A percentile compares a stretch with the other conserved stretches of the same genome.
These are phyloP conservation scores for Blastobotrys raffinosifermentans DNA, from an alignment of 1,139 yeast species.

Conservation along the genomic window DNA sequence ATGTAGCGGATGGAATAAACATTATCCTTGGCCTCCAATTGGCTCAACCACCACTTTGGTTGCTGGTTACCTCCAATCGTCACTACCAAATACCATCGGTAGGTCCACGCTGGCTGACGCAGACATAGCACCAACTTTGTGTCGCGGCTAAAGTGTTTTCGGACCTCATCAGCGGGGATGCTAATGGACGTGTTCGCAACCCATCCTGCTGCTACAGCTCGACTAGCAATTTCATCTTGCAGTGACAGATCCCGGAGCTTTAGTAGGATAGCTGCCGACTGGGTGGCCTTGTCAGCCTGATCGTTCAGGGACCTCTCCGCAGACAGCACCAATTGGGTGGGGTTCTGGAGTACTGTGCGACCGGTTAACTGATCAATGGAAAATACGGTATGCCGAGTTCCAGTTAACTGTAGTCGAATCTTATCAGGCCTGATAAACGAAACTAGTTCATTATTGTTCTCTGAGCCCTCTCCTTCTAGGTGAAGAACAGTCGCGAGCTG, in stretches of 20 bases:
- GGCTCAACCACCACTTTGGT: slow-evolving; percentile 30
- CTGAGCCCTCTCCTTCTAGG: not conserved
- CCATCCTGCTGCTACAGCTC: slow-evolving; percentile 35
- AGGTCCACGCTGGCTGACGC: slow-evolving; percentile 31
- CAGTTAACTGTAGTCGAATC: slow-evolving; percentile 24
- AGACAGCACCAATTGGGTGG: slow-evolving; percentile 26
- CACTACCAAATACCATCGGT: slow-evolving; percentile 33
- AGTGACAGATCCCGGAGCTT: slow-evolving; percentile 28
- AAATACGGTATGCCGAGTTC: slow-evolving; percentile 22
- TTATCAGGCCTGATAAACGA: slow-evolving; percentile 17
- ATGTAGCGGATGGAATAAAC: slow-evolving; percentile 26
- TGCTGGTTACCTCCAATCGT: slow-evolving; percentile 21
- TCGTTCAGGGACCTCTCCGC: slow-evolving; percentile 31
- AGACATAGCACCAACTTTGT: slow-evolving; percentile 28
- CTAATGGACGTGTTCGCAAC: slow-evolving; percentile 22
- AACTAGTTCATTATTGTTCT: slow-evolving; percentile 6
- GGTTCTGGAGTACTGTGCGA: slow-evolving; percentile 27
- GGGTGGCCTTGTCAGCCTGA: slow-evolving; percentile 22
- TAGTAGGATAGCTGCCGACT: slow-evolving; percentile 17
- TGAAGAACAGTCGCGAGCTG: slow-evolving; percentile 11
- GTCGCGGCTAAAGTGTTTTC: slow-evolving; percentile 19
- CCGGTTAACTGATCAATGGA: slow-evolving; percentile 32
- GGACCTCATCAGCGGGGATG: slow-evolving; percentile 23
- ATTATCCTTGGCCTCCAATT: slow-evolving; percentile 26
- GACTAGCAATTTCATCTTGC: slow-evolving; percentile 29